phyloP scores from a whole-genome alignment of 176 grass and related monocot species.

The Oryza meyeriana region DNA sequence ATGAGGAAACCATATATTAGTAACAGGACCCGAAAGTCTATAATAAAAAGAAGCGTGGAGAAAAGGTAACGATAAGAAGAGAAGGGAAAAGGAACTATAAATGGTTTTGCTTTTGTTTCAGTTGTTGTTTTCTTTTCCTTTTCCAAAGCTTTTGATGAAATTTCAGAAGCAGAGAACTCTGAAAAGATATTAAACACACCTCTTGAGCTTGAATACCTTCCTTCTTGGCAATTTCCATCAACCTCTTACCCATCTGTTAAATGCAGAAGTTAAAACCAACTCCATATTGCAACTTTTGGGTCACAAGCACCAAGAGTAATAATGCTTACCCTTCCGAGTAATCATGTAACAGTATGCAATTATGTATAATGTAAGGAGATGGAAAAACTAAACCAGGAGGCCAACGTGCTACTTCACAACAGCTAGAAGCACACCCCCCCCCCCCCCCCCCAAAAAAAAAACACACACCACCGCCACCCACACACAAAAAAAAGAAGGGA shows the following conservation, averaged over 20 bases:
- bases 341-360: background rate
- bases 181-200: slow-evolving; percentile 46
- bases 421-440: background rate
- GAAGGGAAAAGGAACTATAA: background rate
- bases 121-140: background rate
- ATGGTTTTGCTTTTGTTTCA: background rate
- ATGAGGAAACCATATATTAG: slow-evolving; percentile 20
- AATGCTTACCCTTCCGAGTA: background rate
- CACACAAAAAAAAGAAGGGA: no score
- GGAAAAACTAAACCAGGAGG: slow-evolving; percentile 4
- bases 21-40: slow-evolving; percentile 18
- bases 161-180: slow-evolving; percentile 7
- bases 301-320: background rate
- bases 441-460: no score
- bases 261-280: slow-evolving; percentile 33
- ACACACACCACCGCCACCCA: no score
- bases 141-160: slow-evolving; percentile 2
- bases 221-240: slow-evolving; percentile 91
- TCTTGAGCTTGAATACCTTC: slow-evolving; percentile 96
- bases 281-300: background rate
- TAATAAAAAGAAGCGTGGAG: background rate
- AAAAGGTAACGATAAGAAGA: background rate
- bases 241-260: slow-evolving; percentile 95
- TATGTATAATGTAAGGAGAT: background rate
- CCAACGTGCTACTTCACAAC: background rate